A percentile compares a stretch with the other conserved stretches of the same genome.
phyloP scores from a whole-genome alignment of 345 rosid species.

The Ailanthus altissimus region DNA sequence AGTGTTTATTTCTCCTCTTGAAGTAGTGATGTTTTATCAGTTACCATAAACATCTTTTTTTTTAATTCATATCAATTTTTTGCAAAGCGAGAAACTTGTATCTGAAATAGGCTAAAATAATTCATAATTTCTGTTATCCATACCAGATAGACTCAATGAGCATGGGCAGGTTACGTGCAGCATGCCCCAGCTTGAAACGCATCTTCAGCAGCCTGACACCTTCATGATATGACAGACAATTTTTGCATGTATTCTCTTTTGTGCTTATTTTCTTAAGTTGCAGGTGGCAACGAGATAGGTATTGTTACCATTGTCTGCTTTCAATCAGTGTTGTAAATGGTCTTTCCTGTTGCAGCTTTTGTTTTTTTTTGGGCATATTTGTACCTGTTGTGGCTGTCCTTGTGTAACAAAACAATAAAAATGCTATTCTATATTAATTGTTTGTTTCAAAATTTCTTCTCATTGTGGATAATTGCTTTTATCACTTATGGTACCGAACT shows the following conservation, averaged over 20 bases:
- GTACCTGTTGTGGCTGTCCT: constrained; percentile 6
- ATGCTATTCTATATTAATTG: constrained; percentile 2
- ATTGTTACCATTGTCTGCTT: constrained; percentile 2
- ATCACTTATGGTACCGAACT: too few relatives aligned
- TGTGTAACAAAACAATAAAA: constrained; percentile 13
- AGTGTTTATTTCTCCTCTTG: background rate
- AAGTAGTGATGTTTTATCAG: background rate
- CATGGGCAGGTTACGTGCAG: constrained; percentile 64
- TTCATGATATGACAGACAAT: constrained; percentile 12
- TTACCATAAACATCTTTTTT: background rate
- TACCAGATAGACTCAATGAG: constrained; percentile 65
- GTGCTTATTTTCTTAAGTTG: background rate
- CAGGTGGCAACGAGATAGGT: background rate
- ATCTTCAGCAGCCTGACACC: constrained; percentile 58
- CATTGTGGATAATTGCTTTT: too few relatives aligned
- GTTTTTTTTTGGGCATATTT: constrained; percentile 11
- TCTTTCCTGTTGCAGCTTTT: background rate
- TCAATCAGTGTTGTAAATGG: constrained; percentile 17
- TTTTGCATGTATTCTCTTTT: background rate
- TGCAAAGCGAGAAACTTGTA: background rate
- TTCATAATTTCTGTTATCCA: constrained; percentile 8
- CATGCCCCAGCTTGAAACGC: constrained; percentile 84
- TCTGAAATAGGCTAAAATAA: background rate
- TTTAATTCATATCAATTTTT: background rate
- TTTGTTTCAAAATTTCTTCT: background rate